phyloP scores from a whole-genome alignment of 345 rosid species.

The Alliaria petiolata region DNA sequence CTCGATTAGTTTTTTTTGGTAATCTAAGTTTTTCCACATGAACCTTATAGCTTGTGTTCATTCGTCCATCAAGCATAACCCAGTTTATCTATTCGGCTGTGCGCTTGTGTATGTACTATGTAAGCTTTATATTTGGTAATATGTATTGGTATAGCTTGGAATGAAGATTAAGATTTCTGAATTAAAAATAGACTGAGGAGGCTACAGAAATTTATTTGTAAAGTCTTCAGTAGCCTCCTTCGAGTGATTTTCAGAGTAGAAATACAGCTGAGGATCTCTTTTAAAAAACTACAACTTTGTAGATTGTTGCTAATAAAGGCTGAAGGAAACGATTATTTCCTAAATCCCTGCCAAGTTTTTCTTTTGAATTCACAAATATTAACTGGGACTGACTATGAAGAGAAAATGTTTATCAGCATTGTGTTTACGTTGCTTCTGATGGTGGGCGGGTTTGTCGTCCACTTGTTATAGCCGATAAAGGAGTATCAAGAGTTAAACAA shows the following conservation, averaged over 20 bases:
- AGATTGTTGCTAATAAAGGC: neutral
- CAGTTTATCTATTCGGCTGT: neutral
- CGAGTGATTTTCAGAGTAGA: neutral
- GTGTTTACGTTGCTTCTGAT: conserved; percentile 95
- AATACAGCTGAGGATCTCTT: neutral
- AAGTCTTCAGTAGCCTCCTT: neutral
- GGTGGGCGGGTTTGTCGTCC: conserved; percentile 99
- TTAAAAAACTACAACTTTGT: neutral
- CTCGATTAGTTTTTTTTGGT: neutral
- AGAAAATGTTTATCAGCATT: conserved; percentile 45
- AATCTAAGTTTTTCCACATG: neutral
- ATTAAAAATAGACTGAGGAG: neutral
- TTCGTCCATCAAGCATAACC: neutral
- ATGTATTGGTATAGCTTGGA: neutral
- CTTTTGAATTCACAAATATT: no score
- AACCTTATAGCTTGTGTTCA: conserved; percentile 2
- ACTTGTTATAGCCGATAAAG: conserved; percentile 91
- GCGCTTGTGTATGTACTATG: neutral
- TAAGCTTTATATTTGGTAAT: neutral
- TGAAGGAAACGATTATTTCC: neutral
- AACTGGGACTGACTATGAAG: conserved; percentile 16
- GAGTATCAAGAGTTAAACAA: conserved; percentile 79
- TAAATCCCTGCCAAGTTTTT: neutral
- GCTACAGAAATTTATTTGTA: neutral
- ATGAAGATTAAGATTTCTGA: neutral